Percentiles rank a stretch among this genome's conserved stretches.
These are phyloP conservation scores for Candida pini DNA, from an alignment of 805 yeast species.

Conservation along the genomic window DNA sequence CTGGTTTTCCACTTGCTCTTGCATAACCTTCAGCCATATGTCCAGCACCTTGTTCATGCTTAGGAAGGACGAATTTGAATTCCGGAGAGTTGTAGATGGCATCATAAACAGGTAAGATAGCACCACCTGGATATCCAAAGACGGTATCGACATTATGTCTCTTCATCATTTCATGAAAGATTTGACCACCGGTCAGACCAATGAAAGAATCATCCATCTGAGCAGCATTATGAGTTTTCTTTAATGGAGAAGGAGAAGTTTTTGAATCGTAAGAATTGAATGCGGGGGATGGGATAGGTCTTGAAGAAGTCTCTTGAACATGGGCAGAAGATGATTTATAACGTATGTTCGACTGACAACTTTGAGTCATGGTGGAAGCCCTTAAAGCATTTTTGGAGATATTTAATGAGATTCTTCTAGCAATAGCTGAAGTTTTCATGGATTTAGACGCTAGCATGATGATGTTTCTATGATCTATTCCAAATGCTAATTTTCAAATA, in stretches of 20 bases:
- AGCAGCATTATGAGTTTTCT: neutral
- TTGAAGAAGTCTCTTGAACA: conserved; percentile 7
- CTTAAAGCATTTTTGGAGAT: conserved; percentile 1
- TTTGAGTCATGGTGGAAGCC: conserved; percentile 1
- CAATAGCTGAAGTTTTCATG: neutral
- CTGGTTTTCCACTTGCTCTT: conserved; percentile 90
- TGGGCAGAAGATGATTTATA: conserved; percentile 18
- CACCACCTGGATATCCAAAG: conserved; percentile 99
- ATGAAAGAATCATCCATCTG: conserved; percentile 80
- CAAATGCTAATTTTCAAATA: too few species aligned
- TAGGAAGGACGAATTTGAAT: conserved; percentile 86
- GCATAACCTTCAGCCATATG: conserved; percentile 99
- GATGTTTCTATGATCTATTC: neutral
- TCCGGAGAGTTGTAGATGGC: conserved; percentile 89
- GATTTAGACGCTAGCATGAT: neutral
- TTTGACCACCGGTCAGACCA: conserved; percentile 97
- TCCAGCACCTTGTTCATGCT: conserved; percentile 99
- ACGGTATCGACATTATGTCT: conserved; percentile 93
- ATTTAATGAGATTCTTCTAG: conserved; percentile 1
- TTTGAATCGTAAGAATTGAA: conserved; percentile 33
- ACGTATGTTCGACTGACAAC: conserved; percentile 10
- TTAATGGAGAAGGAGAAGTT: conserved; percentile 12
- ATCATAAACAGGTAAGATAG: conserved; percentile 95
- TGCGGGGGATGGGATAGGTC: conserved; percentile 43
- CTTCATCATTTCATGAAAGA: conserved; percentile 97